These are phyloP conservation scores for Stachybotrys chlorohalonatus DNA, from an alignment of 2,329 filamentous ascomycete species.

Conservation along the genomic window DNA sequence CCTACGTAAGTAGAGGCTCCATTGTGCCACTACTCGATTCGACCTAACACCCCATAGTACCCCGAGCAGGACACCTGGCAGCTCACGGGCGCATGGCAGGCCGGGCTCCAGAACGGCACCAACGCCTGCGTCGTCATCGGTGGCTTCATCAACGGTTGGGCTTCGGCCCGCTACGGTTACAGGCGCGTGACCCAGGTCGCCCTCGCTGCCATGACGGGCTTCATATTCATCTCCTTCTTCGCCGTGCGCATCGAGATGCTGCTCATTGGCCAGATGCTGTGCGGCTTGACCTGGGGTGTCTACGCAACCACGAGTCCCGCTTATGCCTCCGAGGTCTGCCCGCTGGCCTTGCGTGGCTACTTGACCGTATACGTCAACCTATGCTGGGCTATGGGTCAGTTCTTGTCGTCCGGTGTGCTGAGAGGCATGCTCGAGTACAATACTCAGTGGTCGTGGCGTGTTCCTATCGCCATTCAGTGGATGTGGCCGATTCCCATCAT, in stretches of 20 bases:
- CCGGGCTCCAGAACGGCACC: conserved; percentile 6
- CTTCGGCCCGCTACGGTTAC: conserved; percentile 10
- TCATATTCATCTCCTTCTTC: conserved; percentile 23
- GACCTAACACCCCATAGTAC: conserved; percentile 3
- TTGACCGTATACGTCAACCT: conserved; percentile 33
- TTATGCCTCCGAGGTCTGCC: conserved; percentile 35
- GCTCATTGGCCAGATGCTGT: conserved; percentile 35
- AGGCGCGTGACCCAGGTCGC: conserved; percentile 43
- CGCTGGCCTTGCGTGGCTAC: conserved; percentile 28
- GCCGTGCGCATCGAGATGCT: conserved; percentile 26
- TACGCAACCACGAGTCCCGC: conserved; percentile 32
- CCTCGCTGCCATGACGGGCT: conserved; percentile 17
- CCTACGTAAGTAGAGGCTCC: conserved; percentile 1
- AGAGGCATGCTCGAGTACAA: conserved; percentile 18
- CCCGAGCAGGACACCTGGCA: conserved; percentile 10
- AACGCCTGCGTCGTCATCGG: conserved; percentile 10
- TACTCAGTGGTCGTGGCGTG: conserved; percentile 23
- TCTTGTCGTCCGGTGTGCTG: conserved; percentile 26
- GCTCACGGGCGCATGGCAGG: conserved; percentile 10
- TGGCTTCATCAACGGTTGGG: conserved; percentile 12
- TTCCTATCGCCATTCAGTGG: conserved; percentile 29
- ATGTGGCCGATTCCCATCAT: conserved; percentile 20
- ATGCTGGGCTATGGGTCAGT: conserved; percentile 31
- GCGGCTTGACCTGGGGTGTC: conserved; percentile 31
- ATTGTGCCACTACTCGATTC: not conserved